phyloP scores from a whole-genome alignment of 2,329 filamentous ascomycete genomes.

The Aspergillus quadrilineatus region DNA sequence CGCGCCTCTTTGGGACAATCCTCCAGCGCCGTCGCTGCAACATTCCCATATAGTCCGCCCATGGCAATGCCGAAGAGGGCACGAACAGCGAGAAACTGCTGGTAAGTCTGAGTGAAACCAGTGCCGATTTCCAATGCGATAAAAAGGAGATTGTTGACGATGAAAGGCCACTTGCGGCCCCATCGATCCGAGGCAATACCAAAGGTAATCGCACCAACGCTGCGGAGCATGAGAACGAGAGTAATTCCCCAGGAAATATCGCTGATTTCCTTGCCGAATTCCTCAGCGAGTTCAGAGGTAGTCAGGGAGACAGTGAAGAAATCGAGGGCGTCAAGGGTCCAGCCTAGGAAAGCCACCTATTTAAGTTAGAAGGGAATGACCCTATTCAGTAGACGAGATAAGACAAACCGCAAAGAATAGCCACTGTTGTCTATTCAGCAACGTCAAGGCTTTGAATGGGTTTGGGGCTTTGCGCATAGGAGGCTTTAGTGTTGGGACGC shows the following conservation, averaged over 20 bases:
- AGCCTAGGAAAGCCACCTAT: conserved; percentile 47
- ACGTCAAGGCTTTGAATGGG: conserved; percentile 51
- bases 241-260: conserved; percentile 63
- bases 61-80: conserved; percentile 64
- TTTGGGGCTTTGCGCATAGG: conserved; percentile 56
- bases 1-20: conserved; percentile 60
- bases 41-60: conserved; percentile 63
- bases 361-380: conserved; percentile 10
- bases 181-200: conserved; percentile 54
- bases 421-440: conserved; percentile 58
- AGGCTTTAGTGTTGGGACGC: conserved; percentile 56
- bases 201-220: conserved; percentile 59
- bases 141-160: conserved; percentile 62
- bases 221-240: conserved; percentile 60
- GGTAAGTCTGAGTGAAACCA: conserved; percentile 59
- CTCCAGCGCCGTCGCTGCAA: conserved; percentile 61
- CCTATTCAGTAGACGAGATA: background rate
- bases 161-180: conserved; percentile 60
- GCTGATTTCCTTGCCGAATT: conserved; percentile 54
- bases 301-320: conserved; percentile 64
- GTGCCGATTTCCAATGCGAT: conserved; percentile 61
- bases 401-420: conserved; percentile 52
- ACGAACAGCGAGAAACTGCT: conserved; percentile 58
- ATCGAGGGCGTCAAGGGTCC: conserved; percentile 60
- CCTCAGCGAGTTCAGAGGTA: conserved; percentile 52